Base-by-base conservation (phyloP, 768 basidiomycete species). In the Sporobolomyces pararoseus region DNA sequence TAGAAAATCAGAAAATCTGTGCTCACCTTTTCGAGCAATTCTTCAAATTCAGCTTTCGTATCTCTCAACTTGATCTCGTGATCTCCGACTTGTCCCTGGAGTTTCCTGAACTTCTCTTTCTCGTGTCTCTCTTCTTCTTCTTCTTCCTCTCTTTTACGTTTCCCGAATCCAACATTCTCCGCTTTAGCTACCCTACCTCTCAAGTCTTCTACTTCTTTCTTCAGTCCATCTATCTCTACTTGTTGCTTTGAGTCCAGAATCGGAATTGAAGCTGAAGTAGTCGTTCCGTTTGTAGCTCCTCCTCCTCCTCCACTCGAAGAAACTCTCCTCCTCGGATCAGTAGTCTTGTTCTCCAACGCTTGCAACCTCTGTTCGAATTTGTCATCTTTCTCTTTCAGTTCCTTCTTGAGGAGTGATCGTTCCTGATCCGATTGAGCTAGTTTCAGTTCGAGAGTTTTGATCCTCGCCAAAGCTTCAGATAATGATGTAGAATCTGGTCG, bases 321-420 rank as follows among this genome's bases (percentile, higher is more conserved):
- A 7, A 50, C 47, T 25, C 47, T 7, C 60, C 47, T 62, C 46
- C 60, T n/a, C 32, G 60, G 47, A 34, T 62, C 60, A 13, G 25
- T 17, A 29, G 47, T 49, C 60, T 49, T 62, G 44, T 47, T 49
- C 60, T 62, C 60, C 19, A 62, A 35, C 34, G 47, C 49, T 31
- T 2, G 16, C 3, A 62, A 50, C 46, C 60, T 49, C 32, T 31
- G 44, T 32, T 62, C 60, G 9, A 62, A 37, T 19, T 5, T 13
- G 4, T 54, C 5, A 10, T 54, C 19, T 44, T 7, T 47, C 44
- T 23, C 42, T 3, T 47, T 37, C 10, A 46, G 5, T 31, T 32
- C 46, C 21, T 50, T 21, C 6, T 31, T 25, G 9, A 44, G 42
- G 44, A 46, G 39, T 25, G 25, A 25, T 14, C 42, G 25, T 16